Percentiles rank a stretch among this genome's conserved stretches.
phyloP scores from a whole-genome alignment of 108 stramenopile species.

The Nitzschia sp. region DNA sequence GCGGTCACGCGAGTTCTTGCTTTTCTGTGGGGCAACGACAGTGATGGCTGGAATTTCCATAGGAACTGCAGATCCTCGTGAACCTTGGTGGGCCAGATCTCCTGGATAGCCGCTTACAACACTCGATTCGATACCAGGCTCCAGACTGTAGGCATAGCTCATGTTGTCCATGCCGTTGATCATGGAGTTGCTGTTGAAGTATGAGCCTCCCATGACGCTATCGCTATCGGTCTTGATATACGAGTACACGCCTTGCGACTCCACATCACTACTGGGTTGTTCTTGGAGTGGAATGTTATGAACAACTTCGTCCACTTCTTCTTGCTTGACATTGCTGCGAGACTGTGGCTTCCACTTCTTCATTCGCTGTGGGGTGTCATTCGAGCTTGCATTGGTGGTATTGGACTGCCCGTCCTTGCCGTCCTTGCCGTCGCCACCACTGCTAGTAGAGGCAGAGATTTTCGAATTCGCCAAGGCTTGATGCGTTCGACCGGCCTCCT shows the following conservation, averaged over 20 bases:
- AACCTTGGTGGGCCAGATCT: background rate
- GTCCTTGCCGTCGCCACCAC: background rate
- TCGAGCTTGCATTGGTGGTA: background rate
- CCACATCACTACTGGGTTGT: constrained; percentile 28
- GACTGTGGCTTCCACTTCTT: background rate
- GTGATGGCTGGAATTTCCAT: constrained; percentile 23
- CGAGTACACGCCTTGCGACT: constrained; percentile 27
- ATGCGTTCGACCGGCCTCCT: background rate
- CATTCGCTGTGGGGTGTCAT: constrained; percentile 1
- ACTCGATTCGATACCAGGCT: constrained; percentile 47
- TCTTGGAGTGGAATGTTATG: background rate
- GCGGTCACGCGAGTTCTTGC: background rate
- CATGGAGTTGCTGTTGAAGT: constrained; percentile 5
- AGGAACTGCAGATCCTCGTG: constrained; percentile 2
- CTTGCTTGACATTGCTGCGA: background rate
- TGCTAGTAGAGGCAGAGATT: background rate
- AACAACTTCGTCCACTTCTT: background rate
- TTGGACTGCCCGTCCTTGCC: background rate
- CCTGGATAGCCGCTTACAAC: constrained; percentile 11
- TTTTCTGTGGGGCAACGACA: background rate
- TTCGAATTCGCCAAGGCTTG: background rate
- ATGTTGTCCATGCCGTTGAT: constrained; percentile 42
- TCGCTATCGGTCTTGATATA: constrained; percentile 20
- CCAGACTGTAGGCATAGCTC: constrained; percentile 63
- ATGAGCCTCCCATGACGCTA: constrained; percentile 12